A percentile compares a stretch with the other conserved stretches of the same genome.
Evolutionary conservation across 2,329 filamentous ascomycete species (phyloP).

Genomic region (Paraphoma chrysanthemicola): DNA sequence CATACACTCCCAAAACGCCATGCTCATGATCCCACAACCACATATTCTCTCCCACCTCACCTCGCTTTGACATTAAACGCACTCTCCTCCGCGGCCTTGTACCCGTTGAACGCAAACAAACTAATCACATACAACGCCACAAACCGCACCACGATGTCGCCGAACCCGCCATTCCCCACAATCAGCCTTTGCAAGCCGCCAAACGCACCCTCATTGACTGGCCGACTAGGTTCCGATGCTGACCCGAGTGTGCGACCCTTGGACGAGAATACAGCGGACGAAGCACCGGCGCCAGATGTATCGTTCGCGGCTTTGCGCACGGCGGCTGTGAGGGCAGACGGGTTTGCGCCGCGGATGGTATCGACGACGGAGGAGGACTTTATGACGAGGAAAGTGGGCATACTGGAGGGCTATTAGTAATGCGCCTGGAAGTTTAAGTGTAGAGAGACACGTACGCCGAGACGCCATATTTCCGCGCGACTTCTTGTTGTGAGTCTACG

Average conservation of each 20-base stretch:
- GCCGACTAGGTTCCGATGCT: conserved; percentile 29
- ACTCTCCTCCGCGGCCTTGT: conserved; percentile 52
- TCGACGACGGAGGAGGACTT: conserved; percentile 53
- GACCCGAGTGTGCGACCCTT: conserved; percentile 54
- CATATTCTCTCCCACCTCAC: conserved; percentile 10
- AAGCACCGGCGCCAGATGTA: conserved; percentile 44
- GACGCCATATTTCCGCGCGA: conserved; percentile 59
- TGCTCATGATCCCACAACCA: not conserved
- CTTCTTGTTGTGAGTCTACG: conserved; percentile 59
- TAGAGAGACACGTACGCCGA: conserved; percentile 47
- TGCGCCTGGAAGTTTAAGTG: too few species aligned
- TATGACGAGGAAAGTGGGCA: conserved; percentile 59
- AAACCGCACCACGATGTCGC: conserved; percentile 53
- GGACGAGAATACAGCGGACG: conserved; percentile 46
- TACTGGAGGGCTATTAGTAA: conserved; percentile 31
- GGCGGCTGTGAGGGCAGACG: conserved; percentile 55
- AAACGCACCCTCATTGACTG: conserved; percentile 31
- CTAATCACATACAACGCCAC: conserved; percentile 55
- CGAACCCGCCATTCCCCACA: conserved; percentile 43
- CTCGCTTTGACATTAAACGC: conserved; percentile 50
- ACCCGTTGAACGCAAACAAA: conserved; percentile 54
- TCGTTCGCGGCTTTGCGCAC: conserved; percentile 54
- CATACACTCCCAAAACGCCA: not conserved
- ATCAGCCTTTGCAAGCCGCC: conserved; percentile 34
- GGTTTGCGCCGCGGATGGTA: conserved; percentile 57